Conservation (phyloP, 176 grass and related monocot genomes). For the Zea luxurians region DNA sequence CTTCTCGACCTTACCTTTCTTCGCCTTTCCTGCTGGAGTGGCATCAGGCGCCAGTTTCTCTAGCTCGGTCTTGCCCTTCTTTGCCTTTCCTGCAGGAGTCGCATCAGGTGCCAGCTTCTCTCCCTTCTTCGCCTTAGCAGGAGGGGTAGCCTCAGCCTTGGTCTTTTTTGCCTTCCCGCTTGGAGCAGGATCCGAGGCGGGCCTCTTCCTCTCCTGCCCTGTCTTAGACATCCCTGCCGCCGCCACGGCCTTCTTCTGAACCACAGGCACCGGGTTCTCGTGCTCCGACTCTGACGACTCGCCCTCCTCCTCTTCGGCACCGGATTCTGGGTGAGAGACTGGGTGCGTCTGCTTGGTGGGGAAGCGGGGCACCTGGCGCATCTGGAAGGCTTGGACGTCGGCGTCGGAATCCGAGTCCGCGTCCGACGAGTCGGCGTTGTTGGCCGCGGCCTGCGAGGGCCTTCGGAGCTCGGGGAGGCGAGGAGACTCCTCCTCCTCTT, state of each 20-base stretch:
- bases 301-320: not conserved
- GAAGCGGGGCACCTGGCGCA: constrained; percentile 12
- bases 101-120: not conserved
- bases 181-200: not conserved
- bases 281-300: constrained; percentile 10
- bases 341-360: not conserved
- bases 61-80: not conserved
- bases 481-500: not conserved
- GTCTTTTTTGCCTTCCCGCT: constrained; percentile 34
- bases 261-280: not conserved
- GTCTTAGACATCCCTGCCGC: not conserved
- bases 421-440: not conserved
- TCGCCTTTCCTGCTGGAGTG: not conserved
- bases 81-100: not conserved
- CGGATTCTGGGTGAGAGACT: not conserved
- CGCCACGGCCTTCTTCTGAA: not conserved
- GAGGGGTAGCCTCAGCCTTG: not conserved
- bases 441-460: not conserved
- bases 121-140: constrained; percentile 13
- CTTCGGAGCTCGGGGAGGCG: not conserved
- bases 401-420: not conserved
- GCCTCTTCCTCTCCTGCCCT: constrained; percentile 35
- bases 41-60: not conserved
- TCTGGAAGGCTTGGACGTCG: constrained; percentile 14
- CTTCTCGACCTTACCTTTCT: constrained; percentile 8